A percentile compares a stretch with the other conserved stretches of the same genome.
These are phyloP conservation scores for Phoma sp. DNA, from an alignment of 2,329 filamentous ascomycete genomes.

Conservation along the genomic window DNA sequence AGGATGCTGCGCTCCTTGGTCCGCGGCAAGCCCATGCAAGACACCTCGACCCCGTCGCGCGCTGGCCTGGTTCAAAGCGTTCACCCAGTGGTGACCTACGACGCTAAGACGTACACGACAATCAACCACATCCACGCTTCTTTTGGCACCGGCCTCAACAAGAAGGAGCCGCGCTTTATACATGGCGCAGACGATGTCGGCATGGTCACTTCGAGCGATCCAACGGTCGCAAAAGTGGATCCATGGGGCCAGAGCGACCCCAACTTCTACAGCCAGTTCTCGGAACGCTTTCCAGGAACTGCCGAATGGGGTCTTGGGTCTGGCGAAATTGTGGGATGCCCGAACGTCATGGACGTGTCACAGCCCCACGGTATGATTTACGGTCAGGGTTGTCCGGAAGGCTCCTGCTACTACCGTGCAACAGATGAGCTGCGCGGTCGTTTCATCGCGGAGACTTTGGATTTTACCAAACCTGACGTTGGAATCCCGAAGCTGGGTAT, in stretches of 20 bases:
- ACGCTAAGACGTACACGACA: constrained; percentile 79
- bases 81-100: constrained; percentile 82
- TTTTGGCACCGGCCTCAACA: constrained; percentile 71
- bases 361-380: constrained; percentile 83
- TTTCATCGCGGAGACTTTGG: constrained; percentile 70
- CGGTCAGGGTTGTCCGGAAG: constrained; percentile 86
- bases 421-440: constrained; percentile 77
- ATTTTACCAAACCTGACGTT: constrained; percentile 67
- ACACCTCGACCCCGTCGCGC: constrained; percentile 61
- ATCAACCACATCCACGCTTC: constrained; percentile 81
- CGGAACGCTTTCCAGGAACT: constrained; percentile 77
- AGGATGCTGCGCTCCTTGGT: constrained; percentile 80
- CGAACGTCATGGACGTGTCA: constrained; percentile 91
- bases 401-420: constrained; percentile 79
- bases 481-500: constrained; percentile 81
- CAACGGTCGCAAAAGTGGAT: constrained; percentile 75
- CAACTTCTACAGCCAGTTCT: constrained; percentile 77
- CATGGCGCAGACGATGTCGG: constrained; percentile 84
- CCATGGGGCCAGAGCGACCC: constrained; percentile 83
- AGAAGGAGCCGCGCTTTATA: constrained; percentile 78
- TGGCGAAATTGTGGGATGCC: constrained; percentile 75
- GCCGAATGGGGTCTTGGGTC: constrained; percentile 79
- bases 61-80: constrained; percentile 68
- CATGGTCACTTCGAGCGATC: constrained; percentile 81
- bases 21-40: constrained; percentile 77